phyloP scores from a whole-genome alignment of 306 rosid species.

The Prunus mongolica region DNA sequence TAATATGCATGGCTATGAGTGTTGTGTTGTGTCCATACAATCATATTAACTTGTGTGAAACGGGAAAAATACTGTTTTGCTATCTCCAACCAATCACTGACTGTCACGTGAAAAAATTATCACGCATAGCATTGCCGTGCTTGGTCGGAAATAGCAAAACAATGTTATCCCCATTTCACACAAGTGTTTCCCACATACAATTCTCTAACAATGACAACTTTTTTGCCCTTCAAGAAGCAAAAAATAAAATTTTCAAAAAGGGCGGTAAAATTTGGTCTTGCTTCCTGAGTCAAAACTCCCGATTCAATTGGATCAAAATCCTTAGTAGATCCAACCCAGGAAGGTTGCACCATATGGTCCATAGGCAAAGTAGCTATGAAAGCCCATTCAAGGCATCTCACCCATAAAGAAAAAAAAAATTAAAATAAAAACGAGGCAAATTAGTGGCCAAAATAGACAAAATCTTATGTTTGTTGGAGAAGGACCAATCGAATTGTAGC shows the following conservation, averaged over 20 bases:
- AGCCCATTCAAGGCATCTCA: neutral
- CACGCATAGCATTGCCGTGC: too few species aligned
- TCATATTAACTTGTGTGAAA: too few species aligned
- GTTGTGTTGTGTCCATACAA: too few species aligned
- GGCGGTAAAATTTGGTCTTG: neutral
- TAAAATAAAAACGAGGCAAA: neutral
- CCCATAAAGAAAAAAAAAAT: neutral
- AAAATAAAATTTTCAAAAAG: neutral
- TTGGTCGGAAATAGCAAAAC: too few species aligned
- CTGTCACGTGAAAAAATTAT: too few species aligned
- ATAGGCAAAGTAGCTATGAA: neutral
- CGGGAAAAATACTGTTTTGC: fast-evolving
- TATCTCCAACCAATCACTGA: too few species aligned
- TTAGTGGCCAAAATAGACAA: neutral
- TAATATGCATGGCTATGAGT: neutral
- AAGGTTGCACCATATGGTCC: neutral
- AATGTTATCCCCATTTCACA: too few species aligned
- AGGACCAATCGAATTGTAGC: neutral
- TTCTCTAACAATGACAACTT: neutral
- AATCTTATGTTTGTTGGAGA: neutral
- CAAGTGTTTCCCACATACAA: too few species aligned
- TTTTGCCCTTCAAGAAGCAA: neutral
- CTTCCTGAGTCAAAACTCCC: neutral
- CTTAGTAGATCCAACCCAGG: neutral
- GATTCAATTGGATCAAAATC: neutral